Evolutionary conservation across 2,329 filamentous ascomycete species (phyloP).

Genomic region (Kalmusia sp.): DNA sequence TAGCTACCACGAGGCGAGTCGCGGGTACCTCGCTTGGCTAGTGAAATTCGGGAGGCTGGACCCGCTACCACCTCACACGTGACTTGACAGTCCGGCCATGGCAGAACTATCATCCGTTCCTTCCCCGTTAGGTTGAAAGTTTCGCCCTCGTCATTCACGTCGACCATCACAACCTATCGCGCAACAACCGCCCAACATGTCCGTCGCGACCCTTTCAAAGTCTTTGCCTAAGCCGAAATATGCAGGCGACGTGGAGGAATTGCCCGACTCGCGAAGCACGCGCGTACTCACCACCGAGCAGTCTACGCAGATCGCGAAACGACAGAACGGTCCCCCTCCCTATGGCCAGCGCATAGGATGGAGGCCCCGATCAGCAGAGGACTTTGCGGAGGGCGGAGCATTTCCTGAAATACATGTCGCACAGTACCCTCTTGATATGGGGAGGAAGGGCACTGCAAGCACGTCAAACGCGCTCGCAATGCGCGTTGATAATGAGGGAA

Average conservation of each 20-base stretch:
- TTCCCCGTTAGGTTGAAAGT: background rate
- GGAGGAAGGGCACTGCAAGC: constrained; percentile 67
- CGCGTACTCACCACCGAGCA: constrained; percentile 81
- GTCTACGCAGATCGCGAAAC: constrained; percentile 75
- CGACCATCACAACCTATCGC: constrained; percentile 6
- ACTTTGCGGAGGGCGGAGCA: constrained; percentile 94
- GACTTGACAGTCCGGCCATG: background rate
- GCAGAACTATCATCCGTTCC: background rate
- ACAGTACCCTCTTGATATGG: constrained; percentile 96
- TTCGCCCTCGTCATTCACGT: constrained; percentile 6
- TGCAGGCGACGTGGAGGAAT: constrained; percentile 85
- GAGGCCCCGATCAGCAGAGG: constrained; percentile 86
- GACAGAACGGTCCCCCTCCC: constrained; percentile 82
- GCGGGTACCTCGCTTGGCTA: background rate
- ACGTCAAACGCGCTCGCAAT: constrained; percentile 89
- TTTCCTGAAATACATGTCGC: constrained; percentile 94
- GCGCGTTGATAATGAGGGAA: constrained; percentile 88
- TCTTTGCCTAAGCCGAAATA: constrained; percentile 91
- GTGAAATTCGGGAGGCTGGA: background rate
- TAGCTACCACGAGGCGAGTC: constrained; percentile 5
- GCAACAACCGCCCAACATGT: constrained; percentile 32
- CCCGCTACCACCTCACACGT: background rate
- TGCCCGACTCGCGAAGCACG: constrained; percentile 71
- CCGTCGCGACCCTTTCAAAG: constrained; percentile 71
- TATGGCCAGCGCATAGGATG: constrained; percentile 90